Evolutionary conservation across 2,329 filamentous ascomycete genomes (phyloP), one percentile per base, ranked within the genome.

Genomic region (Ramularia collo-cygni): DNA sequence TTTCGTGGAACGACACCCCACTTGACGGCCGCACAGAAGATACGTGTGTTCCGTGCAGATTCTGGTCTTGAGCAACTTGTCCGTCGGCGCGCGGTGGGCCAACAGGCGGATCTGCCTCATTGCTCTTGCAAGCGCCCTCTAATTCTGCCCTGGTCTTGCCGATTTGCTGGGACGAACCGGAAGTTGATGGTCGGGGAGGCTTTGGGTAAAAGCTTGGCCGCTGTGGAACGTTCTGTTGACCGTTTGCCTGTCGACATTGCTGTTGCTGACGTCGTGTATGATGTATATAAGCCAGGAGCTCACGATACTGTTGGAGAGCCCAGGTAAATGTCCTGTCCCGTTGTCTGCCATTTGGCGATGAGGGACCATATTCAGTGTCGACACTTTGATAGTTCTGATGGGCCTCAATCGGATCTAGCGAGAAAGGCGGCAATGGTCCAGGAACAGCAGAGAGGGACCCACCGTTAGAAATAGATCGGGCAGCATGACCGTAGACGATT

Each of bases 151-250:
- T 44, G 8, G 15, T 31, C 17, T 37, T 46, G 4, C 44, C 32
- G 8, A 43, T 24, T 28, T 43, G 42, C n/a, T 43, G 34, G 2
- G 67, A 69, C 39, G 73, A 69, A 48, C 72, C 70, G 12, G 72
- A 65, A 10, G 66, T 66, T 18, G 75, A 73, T 49, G 77, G 72
- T 32, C 72, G 71, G 13, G 77, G 77, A 19, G 77, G 77, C 51
- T 74, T 77, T 0, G 77, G 77, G 41, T 76, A 81, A 36, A 80
- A 78, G 43, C 68, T 72, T 3, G 75, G 75, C 50, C 76, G 72
- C 30, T 66, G 53, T 16, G 65, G 46, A 10, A 66, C 56, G 28
- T 68, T 67, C 15, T 66, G 63, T 15, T 54, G 54, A 16, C 63
- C 64, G 39, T 67, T 64, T 7, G 58, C 53, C 40, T 71, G 40